Base-by-base conservation (phyloP, 257 asterid species). In the Capsicum rhomboideum region DNA sequence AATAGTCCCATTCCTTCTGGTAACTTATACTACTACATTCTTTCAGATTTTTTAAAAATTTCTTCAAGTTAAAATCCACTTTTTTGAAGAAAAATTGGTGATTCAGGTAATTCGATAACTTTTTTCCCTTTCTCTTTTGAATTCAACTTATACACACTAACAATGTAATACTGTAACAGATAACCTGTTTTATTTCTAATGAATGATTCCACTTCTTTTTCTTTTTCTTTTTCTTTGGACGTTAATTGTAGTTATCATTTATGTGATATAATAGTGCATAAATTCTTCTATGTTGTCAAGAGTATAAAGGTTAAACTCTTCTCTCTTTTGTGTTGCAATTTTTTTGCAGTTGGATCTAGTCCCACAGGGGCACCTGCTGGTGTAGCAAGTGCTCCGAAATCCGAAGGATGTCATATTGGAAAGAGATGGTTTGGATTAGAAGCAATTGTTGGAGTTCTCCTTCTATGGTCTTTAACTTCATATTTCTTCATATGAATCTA, bases 1-100 rank as follows among this genome's bases (percentile, higher is more conserved):
- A 56, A 69, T 82, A 74, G 87, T 54, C 90, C 88, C 21, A 16
- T 50, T 26, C 54, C 86, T 74, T 29, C 83, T 3, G 90, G 90
- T 88, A 71, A 20, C 0, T 12, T 1, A 6, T 21, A 14, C 16
- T 16, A 31, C 75, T 31, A 31, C 13, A 4, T 71, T 18, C 26
- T n/a, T 13, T 4, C 34, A 52, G 9, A 34, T 34, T 34, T 13
- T 26, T n/a, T 10, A 78, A 34, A 34, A 46, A 50, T 7, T 11
- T n/a, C 28, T 68, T 26, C 4, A 5, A 69, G 14, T 1, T 71
- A 20, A 20, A 56, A 56, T 55, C 8, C 63, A 55, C 23, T 8
- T 17, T 1, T 8, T 55, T 20, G 10, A 55, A 55, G 23, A 55
- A 55, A 55, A 17, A 55, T 55, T 55, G 63, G 63, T 55, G 23